Base-by-base conservation (phyloP, 352 stramenopile species). In the Phytophthora tubulina region DNA sequence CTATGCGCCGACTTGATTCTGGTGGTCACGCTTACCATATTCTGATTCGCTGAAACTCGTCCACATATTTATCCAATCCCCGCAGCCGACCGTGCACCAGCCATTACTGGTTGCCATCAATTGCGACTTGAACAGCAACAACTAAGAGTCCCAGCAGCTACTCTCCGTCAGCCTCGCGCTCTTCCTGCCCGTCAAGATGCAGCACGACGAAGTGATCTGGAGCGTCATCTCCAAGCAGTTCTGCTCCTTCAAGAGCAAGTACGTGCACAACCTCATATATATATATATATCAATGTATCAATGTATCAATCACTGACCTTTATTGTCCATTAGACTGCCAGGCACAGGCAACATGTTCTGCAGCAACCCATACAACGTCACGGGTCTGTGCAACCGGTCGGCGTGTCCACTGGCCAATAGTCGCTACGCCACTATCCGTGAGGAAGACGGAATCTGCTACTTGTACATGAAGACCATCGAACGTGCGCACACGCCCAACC, bases 391-490 rank as follows among this genome's bases (percentile, higher is more conserved):
- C 89, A 99, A 99, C 80, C 88, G 96, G 67, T 94, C 81, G 32
- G 90, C 93, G 45, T 99, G 98, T 79, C 98, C 98, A 30, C 81
- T 99, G 61, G 97, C 98, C 41, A 99, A 99, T 83, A 98, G 87
- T 68, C 91, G 95, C 35, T 99, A 99, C 87, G 98, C 98, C 31
- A 99, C 98, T 9, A 94, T 99, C 67, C 92, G 97, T 38, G 97
- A 99, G 85, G 90, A 99, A 67, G 91, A 99, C 44, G 97, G 98
- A 48, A 85, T 97, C 44, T 96, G 86, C 80, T 97, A 89, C 72
- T 76, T 99, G 32, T 99, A 98, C 81, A 98, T 99, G 83, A 99
- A 99, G 86, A 99, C 97, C 3, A 98, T 99, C 46, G 98, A 99
- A 84, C 86, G 98, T 66, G 97, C 98, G 27, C 98, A 99, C 82